phyloP scores from a whole-genome alignment of 306 rosid species.

The Cicer judaicum region DNA sequence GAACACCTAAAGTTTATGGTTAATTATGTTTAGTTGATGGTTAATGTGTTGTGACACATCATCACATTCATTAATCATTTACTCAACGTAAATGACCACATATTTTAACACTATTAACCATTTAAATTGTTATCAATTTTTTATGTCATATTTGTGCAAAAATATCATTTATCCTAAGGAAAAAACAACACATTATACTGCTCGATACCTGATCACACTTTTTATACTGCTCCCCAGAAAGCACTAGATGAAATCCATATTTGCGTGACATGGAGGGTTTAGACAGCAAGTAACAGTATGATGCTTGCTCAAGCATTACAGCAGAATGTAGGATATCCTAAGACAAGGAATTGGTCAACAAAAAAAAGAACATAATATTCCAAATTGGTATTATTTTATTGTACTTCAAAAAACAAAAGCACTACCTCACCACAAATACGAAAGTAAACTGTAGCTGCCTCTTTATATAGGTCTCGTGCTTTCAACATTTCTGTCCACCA shows the following conservation, averaged over 20 bases:
- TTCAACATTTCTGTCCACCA: slow-evolving; percentile 98
- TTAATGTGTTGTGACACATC: no score
- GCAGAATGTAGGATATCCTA: slow-evolving; percentile 94
- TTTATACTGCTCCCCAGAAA: slow-evolving; percentile 96
- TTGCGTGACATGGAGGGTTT: slow-evolving; percentile 94
- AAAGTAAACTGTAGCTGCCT: slow-evolving; percentile 89
- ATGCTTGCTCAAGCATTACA: slow-evolving; percentile 99
- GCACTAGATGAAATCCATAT: slow-evolving; percentile 98
- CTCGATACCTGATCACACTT: slow-evolving; percentile 84
- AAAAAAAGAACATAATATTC: slow-evolving; percentile 44
- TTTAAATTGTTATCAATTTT: no score
- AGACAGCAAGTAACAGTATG: slow-evolving; percentile 87
- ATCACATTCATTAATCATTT: no score
- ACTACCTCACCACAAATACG: slow-evolving; percentile 95
- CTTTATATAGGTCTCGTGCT: slow-evolving; percentile 78
- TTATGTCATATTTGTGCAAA: no score
- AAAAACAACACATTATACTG: slow-evolving; percentile 34
- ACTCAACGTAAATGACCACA: no score
- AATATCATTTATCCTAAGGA: no score
- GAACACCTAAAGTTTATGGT: no score
- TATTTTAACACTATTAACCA: no score
- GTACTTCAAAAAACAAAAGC: slow-evolving; percentile 19
- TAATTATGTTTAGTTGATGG: no score
- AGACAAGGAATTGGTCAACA: slow-evolving; percentile 47
- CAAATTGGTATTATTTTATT: slow-evolving; percentile 12